Evolutionary conservation across 345 rosid genomes (phyloP).

Genomic region (Gossypium australe): DNA sequence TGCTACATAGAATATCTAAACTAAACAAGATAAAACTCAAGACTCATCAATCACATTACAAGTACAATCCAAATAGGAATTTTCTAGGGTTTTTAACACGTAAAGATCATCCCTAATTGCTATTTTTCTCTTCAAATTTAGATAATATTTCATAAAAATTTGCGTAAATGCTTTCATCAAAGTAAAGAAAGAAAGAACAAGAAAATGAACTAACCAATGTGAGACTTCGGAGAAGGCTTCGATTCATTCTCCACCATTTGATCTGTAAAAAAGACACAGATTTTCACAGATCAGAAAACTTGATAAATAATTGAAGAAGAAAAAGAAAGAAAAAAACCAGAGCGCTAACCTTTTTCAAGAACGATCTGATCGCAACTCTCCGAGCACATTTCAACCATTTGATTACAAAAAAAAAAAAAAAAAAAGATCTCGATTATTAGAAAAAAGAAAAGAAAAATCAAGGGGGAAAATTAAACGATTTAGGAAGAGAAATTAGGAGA

Average conservation of each 20-base stretch:
- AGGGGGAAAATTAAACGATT: neutral
- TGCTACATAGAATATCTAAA: neutral
- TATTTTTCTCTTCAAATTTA: neutral
- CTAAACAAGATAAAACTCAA: neutral
- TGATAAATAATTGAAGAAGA: neutral
- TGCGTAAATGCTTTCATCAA: neutral
- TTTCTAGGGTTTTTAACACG: neutral
- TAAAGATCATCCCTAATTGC: neutral
- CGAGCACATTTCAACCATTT: neutral
- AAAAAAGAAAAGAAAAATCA: neutral
- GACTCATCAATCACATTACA: neutral
- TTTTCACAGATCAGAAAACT: neutral
- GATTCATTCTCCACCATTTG: neutral
- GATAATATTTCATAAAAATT: neutral
- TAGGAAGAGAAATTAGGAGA: neutral
- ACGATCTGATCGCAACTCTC: neutral
- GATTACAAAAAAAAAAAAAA: neutral
- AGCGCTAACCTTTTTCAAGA: neutral
- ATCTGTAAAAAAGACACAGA: neutral
- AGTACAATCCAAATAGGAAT: neutral
- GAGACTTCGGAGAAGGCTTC: neutral
- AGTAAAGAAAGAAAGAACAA: neutral
- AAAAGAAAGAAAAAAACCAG: neutral
- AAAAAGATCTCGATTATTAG: neutral
- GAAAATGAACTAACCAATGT: slow-evolving; percentile 2